Percentiles rank a stretch among this genome's conserved stretches.
Evolutionary conservation across 805 yeast species (phyloP).

Genomic region (Yarrowia hollandica): DNA sequence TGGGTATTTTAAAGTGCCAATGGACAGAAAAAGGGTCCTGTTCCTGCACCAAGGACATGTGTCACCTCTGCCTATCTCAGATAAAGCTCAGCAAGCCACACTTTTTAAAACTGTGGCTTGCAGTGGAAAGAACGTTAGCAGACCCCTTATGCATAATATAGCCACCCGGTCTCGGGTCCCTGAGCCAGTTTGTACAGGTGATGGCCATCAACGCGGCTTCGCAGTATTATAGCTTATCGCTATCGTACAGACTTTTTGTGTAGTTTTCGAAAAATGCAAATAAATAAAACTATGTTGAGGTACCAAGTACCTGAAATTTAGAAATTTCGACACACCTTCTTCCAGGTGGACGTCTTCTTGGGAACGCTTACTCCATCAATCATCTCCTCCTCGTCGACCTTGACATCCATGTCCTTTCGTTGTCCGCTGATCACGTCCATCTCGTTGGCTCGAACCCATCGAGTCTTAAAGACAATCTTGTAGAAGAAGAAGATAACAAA

Average conservation of each 20-base stretch:
- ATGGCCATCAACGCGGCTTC: no score
- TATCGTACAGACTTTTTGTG: neutral
- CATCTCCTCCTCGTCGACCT: slow-evolving; percentile 3
- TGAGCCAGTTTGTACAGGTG: neutral
- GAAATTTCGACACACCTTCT: neutral
- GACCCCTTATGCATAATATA: neutral
- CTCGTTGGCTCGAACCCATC: slow-evolving; percentile 44
- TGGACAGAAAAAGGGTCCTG: neutral
- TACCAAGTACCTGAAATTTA: neutral
- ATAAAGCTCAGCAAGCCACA: slow-evolving; percentile 15
- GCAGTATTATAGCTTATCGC: neutral
- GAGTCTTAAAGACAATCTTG: slow-evolving; percentile 45
- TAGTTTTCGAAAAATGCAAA: neutral
- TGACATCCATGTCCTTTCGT: slow-evolving; percentile 40
- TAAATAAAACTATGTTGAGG: slow-evolving; percentile 6
- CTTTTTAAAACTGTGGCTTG: slow-evolving; percentile 11
- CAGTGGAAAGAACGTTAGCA: neutral
- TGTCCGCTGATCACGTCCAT: slow-evolving; percentile 49
- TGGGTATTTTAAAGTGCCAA: neutral
- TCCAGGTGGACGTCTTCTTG: slow-evolving; percentile 11
- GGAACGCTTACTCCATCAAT: neutral
- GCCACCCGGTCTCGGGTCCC: neutral
- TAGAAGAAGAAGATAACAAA: slow-evolving; percentile 46
- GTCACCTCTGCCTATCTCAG: neutral
- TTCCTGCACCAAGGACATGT: neutral